Evolutionary conservation across 1,284 basidiomycete species (phyloP).

Genomic region (Violaceomyces palustris): DNA sequence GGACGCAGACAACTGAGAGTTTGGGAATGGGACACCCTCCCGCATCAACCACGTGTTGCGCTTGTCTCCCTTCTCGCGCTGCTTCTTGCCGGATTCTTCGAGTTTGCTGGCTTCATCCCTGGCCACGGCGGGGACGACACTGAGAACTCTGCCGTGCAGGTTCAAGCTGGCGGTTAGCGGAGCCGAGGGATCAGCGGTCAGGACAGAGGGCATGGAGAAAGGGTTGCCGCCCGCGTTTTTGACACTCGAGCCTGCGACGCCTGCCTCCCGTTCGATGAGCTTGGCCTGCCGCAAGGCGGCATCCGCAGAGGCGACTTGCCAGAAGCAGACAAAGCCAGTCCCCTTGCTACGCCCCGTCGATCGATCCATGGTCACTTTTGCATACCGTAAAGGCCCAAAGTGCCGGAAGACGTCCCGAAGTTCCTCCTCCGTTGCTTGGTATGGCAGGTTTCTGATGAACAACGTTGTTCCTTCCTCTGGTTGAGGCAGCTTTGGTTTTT

Average conservation of each 20-base stretch:
- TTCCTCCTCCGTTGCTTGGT: conserved; percentile 61
- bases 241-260: conserved; percentile 6
- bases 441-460: conserved; percentile 91
- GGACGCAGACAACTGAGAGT: conserved; percentile 22
- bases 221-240: conserved; percentile 38
- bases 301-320: conserved; percentile 86
- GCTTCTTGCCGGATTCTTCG: conserved; percentile 73
- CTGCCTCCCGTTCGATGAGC: conserved; percentile 41
- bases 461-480: conserved; percentile 69
- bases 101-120: conserved; percentile 78
- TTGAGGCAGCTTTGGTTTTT: conserved; percentile 38
- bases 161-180: conserved; percentile 76
- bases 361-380: conserved; percentile 80
- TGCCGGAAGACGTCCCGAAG: conserved; percentile 53
- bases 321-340: conserved; percentile 95
- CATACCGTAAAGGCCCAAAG: conserved; percentile 90
- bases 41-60: conserved; percentile 91
- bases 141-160: conserved; percentile 85
- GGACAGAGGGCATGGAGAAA: conserved; percentile 45
- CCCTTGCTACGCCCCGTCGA: conserved; percentile 80
- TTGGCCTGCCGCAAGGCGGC: conserved; percentile 72
- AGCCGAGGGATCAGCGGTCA: conserved; percentile 87
- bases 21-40: conserved; percentile 61
- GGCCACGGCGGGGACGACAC: conserved; percentile 84
- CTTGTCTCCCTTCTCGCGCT: conserved; percentile 84